phyloP scores from a whole-genome alignment of 176 grass and related monocot genomes.

The Hyparrhenia diplandra region DNA sequence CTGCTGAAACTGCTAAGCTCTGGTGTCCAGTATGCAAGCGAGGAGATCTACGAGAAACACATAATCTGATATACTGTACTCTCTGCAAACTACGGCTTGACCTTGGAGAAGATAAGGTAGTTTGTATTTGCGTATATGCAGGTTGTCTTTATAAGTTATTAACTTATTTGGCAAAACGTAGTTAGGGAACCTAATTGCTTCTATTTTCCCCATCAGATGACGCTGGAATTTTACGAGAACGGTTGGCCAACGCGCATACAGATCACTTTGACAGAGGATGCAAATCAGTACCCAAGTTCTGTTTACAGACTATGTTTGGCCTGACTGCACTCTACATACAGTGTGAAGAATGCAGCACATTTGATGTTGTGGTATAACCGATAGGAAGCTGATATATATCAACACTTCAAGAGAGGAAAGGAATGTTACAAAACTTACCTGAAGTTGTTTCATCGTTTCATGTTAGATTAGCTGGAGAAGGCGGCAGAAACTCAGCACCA shows the following conservation, averaged over 20 bases:
- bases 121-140: slow-evolving; percentile 12
- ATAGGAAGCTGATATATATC: neutral
- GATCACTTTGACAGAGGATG: slow-evolving; percentile 88
- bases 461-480: slow-evolving; percentile 5
- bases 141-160: neutral
- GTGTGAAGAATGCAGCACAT: slow-evolving; percentile 64
- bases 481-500: neutral
- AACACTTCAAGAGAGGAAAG: neutral
- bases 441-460: neutral
- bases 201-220: slow-evolving; percentile 47
- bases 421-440: neutral
- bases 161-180: neutral
- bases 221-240: slow-evolving; percentile 60
- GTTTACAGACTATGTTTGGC: slow-evolving; percentile 64
- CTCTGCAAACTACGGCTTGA: slow-evolving; percentile 65
- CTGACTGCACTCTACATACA: slow-evolving; percentile 81
- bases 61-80: slow-evolving; percentile 75
- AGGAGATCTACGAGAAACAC: slow-evolving; percentile 63
- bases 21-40: slow-evolving; percentile 89
- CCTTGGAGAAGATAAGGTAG: slow-evolving; percentile 79
- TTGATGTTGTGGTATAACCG: slow-evolving; percentile 74
- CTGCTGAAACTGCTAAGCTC: slow-evolving; percentile 40
- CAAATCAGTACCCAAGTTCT: slow-evolving; percentile 73
- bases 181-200: slow-evolving; percentile 18
- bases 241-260: slow-evolving; percentile 59